A percentile compares a stretch with the other conserved stretches of the same genome.
Conservation (phyloP, 2,329 filamentous ascomycete species). For the Botrytis hyacinthi region DNA sequence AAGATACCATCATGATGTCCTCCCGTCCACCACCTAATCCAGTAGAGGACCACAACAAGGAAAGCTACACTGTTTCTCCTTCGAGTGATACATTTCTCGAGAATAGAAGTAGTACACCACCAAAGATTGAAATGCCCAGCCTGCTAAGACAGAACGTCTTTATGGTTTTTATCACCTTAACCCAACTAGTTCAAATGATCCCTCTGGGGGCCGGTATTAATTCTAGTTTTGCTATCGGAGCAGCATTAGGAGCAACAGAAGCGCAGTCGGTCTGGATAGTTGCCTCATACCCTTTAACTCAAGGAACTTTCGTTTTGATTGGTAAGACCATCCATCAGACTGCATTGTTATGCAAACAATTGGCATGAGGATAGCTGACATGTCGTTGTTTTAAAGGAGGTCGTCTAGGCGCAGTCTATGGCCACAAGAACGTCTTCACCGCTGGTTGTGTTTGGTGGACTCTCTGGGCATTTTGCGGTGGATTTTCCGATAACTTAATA, state of each 20-base stretch:
- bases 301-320: conserved; percentile 22
- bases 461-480: conserved; percentile 27
- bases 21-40: background rate
- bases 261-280: conserved; percentile 13
- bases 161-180: conserved; percentile 16
- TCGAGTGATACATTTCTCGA: background rate
- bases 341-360: background rate
- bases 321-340: background rate
- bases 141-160: conserved; percentile 13
- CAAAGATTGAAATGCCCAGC: background rate
- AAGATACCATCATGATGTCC: background rate
- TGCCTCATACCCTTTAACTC: conserved; percentile 21
- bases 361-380: background rate
- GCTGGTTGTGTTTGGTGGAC: conserved; percentile 21
- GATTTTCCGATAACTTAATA: conserved; percentile 45
- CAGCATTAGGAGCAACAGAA: conserved; percentile 14
- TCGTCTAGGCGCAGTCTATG: conserved; percentile 21
- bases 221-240: conserved; percentile 9
- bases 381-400: conserved; percentile 6
- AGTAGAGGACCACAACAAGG: background rate
- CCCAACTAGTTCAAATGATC: conserved; percentile 20
- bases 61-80: background rate
- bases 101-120: background rate
- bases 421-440: conserved; percentile 19
- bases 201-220: conserved; percentile 18